Conservation (phyloP, 805 yeast species). For the Suhomyces canberraensis region DNA sequence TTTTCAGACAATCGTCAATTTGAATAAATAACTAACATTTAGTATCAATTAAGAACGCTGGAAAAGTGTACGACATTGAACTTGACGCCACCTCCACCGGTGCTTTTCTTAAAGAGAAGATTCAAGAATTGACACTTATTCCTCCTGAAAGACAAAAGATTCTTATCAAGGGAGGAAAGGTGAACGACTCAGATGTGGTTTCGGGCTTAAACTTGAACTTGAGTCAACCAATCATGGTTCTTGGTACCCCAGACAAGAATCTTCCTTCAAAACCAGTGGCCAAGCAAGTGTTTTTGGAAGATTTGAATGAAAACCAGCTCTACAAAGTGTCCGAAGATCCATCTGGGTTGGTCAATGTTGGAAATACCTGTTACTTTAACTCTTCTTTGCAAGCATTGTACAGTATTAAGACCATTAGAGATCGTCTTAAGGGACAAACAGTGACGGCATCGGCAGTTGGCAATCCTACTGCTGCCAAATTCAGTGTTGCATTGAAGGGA, state of each 20-base stretch:
- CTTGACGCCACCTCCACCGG: slow-evolving; percentile 57
- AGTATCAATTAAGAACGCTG: slow-evolving; percentile 40
- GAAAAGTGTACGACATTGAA: slow-evolving; percentile 37
- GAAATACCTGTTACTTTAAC: slow-evolving; percentile 77
- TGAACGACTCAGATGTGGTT: slow-evolving; percentile 65
- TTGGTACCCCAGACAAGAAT: slow-evolving; percentile 82
- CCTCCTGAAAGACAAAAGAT: slow-evolving; percentile 91
- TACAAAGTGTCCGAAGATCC: slow-evolving; percentile 47
- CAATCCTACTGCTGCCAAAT: slow-evolving; percentile 7
- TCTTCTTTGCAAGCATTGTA: slow-evolving; percentile 61
- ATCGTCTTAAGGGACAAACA: slow-evolving; percentile 16
- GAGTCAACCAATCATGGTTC: slow-evolving; percentile 73
- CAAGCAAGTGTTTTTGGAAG: slow-evolving; percentile 65
- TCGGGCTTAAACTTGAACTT: slow-evolving; percentile 54
- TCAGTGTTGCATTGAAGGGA: slow-evolving; percentile 33
- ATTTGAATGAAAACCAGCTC: slow-evolving; percentile 48
- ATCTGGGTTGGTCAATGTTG: slow-evolving; percentile 64
- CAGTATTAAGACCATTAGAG: slow-evolving; percentile 42
- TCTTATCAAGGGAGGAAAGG: slow-evolving; percentile 83
- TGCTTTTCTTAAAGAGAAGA: slow-evolving; percentile 59
- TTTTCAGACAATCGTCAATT: no score
- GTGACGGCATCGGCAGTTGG: slow-evolving; percentile 8
- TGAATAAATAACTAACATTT: not conserved
- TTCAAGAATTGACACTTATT: slow-evolving; percentile 71
- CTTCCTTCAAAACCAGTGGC: slow-evolving; percentile 51